Evolutionary conservation across 129 eudicot genomes (phyloP), one percentile per base, ranked within the genome.

Genomic region (Escallonia rubra): DNA sequence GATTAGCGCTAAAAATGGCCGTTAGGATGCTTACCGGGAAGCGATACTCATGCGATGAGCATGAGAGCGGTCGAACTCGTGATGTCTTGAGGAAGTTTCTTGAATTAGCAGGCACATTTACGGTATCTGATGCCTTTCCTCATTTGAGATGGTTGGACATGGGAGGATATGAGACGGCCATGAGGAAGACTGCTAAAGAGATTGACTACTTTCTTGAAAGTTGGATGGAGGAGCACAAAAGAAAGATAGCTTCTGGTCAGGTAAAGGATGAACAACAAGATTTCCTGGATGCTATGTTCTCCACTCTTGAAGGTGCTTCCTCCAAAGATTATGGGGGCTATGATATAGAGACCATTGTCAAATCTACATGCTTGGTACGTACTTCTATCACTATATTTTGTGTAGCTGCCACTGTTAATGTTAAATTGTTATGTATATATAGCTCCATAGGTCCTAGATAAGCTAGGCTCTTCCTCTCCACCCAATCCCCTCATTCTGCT

Each of bases 51-150:
- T 39, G 5, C 3, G 15, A 41, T 6, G 58, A 74, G 3, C 64
- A 67, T 34, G 73, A 74, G 49, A 63, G 56, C 45, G 11, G 63
- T 6, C 39, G 46, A 10, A 62, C 57, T 14, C 56, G 42, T 10
- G 52, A 56, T 3, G 34, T 1, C 34, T 61, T 41, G 56, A 56
- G 58, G 15, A 71, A 38, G 8, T 80, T 71, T 56, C 13, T 76
- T 10, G 65, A 80, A 5, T 57, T 66, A 43, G 2, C 67, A 5
- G 86, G 80, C 1, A 72, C 34, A 3, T 78, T 72, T 68, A 52
- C 62, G 43, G 66, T 82, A 38, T 77, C 83, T 0, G 87, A 82
- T 46, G 70, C 47, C 0, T 14, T 82, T 15, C 80, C 86, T 0
- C 64, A 5, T 47, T 46, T 70, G 8, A 41, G 72, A 68, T 63